Percentiles rank a stretch among this genome's conserved stretches.
phyloP scores from a whole-genome alignment of 352 stramenopile genomes.

The Pythium apleroticum region DNA sequence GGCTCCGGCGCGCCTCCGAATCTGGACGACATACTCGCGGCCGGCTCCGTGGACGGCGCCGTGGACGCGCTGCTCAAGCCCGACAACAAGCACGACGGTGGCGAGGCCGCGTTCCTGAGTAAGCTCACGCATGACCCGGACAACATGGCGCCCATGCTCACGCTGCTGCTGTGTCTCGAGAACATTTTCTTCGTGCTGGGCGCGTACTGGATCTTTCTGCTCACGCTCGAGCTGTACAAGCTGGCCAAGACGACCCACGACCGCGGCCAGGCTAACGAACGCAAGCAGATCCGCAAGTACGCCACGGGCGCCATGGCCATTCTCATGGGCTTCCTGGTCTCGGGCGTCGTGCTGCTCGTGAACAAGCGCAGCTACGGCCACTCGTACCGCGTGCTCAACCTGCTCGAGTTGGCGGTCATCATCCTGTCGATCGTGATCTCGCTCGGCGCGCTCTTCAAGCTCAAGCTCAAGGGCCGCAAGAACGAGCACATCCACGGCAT shows the following conservation, averaged over 20 bases:
- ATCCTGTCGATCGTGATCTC: slow-evolving; percentile 55
- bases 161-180: slow-evolving; percentile 47
- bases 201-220: slow-evolving; percentile 66
- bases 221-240: slow-evolving; percentile 60
- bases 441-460: slow-evolving; percentile 36
- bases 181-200: slow-evolving; percentile 68
- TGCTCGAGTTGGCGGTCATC: slow-evolving; percentile 44
- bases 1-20: slow-evolving; percentile 5
- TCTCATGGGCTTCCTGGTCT: slow-evolving; percentile 33
- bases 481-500: slow-evolving; percentile 72
- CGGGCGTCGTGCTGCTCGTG: slow-evolving; percentile 41
- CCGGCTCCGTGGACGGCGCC: slow-evolving; percentile 23
- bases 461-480: slow-evolving; percentile 52
- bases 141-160: slow-evolving; percentile 40
- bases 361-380: slow-evolving; percentile 51
- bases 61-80: slow-evolving; percentile 36
- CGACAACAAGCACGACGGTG: slow-evolving; percentile 50
- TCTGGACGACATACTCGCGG: slow-evolving; percentile 16
- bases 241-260: slow-evolving; percentile 59
- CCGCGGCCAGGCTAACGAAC: slow-evolving; percentile 46
- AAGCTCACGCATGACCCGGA: slow-evolving; percentile 56
- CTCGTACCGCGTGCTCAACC: slow-evolving; percentile 52
- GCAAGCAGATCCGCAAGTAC: slow-evolving; percentile 52
- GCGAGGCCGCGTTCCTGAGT: slow-evolving; percentile 55
- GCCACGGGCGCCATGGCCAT: slow-evolving; percentile 36